Evolutionary conservation across 2,329 filamentous ascomycete genomes (phyloP).

Genomic region (Lomentospora prolificans): DNA sequence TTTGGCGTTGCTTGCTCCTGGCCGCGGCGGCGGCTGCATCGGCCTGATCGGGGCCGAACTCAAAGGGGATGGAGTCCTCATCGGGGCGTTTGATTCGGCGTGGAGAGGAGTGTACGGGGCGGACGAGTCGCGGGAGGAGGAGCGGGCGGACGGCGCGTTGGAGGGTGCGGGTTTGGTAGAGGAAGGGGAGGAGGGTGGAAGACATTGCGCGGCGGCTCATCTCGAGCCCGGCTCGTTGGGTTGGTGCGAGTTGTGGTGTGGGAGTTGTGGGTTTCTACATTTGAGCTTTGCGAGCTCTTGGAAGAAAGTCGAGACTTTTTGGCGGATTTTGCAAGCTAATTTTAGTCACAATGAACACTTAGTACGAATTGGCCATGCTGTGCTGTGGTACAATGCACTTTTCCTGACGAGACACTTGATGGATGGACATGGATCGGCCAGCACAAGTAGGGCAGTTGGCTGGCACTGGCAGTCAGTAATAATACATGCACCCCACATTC

Average conservation of each 20-base stretch:
- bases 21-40: conserved; percentile 12
- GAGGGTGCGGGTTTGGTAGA: conserved; percentile 61
- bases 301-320: neutral
- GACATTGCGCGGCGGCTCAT: neutral
- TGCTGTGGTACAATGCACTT: no score
- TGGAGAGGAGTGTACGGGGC: neutral
- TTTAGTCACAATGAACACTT: no score
- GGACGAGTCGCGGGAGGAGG: neutral
- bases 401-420: no score
- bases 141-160: conserved; percentile 5
- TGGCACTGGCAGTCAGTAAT: no score
- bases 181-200: conserved; percentile 50
- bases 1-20: conserved; percentile 8
- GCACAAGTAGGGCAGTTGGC: no score
- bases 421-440: no score
- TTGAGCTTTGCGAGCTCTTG: neutral
- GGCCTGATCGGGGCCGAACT: conserved; percentile 26
- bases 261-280: neutral
- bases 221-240: neutral
- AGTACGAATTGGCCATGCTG: no score
- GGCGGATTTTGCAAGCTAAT: conserved; percentile 7
- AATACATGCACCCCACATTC: no score
- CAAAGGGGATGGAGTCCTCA: conserved; percentile 42
- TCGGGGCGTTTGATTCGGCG: conserved; percentile 8
- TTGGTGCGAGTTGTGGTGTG: neutral